Base-by-base conservation (phyloP, 2,329 filamentous ascomycete genomes). In the Cryoendolithus antarcticus region DNA sequence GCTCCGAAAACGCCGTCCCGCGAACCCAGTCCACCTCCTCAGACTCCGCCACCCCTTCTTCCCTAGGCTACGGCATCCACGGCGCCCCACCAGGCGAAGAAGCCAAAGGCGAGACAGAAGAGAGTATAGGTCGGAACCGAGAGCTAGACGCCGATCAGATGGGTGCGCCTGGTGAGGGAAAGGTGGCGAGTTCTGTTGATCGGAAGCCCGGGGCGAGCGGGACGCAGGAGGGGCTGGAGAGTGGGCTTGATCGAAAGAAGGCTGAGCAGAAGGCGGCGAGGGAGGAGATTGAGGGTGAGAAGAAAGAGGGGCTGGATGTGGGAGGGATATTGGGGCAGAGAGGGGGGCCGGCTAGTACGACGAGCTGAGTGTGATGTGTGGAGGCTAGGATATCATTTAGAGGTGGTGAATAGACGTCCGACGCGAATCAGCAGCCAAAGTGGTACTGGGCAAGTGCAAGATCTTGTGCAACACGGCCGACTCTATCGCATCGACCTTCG, bases 171-270 rank as follows among this genome's bases (percentile, higher is more conserved):
- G 67, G 65, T 1, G 67, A 71, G 46, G 65, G 65, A 8, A 53
- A 57, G 31, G 59, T 70, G 4, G 56, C 56, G 2, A 56, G 57
- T 33, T 65, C 65, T 0, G 66, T 70, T 6, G 53, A 55, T 7
- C 30, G 40, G 13, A 54, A 58, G 49, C 55, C 59, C 3, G 65
- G 63, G 9, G 54, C 56, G 12, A 49, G 50, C 13, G 57, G 56
- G 3, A 51, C 49, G 27, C 50, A 65, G 53, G 53, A 49, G 4
- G 65, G 64, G 32, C 42, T 70, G 38, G 65, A 62, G 43, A 56
- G 46, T 5, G 65, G 68, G 56, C 47, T 70, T 48, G 66, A 69
- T 9, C 55, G 64, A 53, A 70, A 70, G 56, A 70, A 69, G 54
- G 63, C 57, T 3, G 67, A 70, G 56, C 67, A 70, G 49, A 57